These are phyloP conservation scores for Pseudocercospora eumusae DNA, from an alignment of 2,329 filamentous ascomycete species.

Conservation along the genomic window DNA sequence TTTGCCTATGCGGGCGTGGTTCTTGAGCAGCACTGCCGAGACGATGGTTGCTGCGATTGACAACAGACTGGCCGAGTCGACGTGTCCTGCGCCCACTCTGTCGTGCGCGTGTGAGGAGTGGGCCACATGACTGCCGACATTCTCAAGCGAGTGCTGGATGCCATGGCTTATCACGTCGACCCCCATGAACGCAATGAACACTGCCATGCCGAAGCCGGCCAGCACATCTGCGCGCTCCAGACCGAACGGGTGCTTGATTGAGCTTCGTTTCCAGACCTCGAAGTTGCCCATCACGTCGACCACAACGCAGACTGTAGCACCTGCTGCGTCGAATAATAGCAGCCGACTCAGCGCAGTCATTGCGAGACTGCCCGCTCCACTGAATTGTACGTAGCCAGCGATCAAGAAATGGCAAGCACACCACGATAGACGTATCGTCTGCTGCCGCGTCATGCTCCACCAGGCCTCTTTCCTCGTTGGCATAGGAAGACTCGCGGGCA, in stretches of 20 bases:
- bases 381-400: slow-evolving; percentile 82
- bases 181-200: slow-evolving; percentile 95
- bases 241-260: slow-evolving; percentile 85
- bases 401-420: slow-evolving; percentile 84
- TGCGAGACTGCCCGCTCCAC: slow-evolving; percentile 79
- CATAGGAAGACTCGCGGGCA: slow-evolving; percentile 88
- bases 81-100: slow-evolving; percentile 69
- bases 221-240: slow-evolving; percentile 91
- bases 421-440: slow-evolving; percentile 82
- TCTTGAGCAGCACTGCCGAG: slow-evolving; percentile 82
- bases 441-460: slow-evolving; percentile 84
- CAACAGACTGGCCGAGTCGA: slow-evolving; percentile 78
- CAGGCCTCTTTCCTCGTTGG: slow-evolving; percentile 87
- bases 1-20: slow-evolving; percentile 88
- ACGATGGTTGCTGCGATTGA: slow-evolving; percentile 81
- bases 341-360: slow-evolving; percentile 91
- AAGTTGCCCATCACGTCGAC: slow-evolving; percentile 96
- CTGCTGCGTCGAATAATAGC: slow-evolving; percentile 92
- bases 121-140: slow-evolving; percentile 66
- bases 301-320: slow-evolving; percentile 83
- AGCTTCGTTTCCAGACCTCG: slow-evolving; percentile 93
- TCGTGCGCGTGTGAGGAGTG: slow-evolving; percentile 61
- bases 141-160: slow-evolving; percentile 87
- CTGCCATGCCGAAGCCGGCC: slow-evolving; percentile 91
- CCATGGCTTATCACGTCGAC: slow-evolving; percentile 94